phyloP scores from a whole-genome alignment of 2,329 filamentous ascomycete genomes.

The Rosellinia necatrix region DNA sequence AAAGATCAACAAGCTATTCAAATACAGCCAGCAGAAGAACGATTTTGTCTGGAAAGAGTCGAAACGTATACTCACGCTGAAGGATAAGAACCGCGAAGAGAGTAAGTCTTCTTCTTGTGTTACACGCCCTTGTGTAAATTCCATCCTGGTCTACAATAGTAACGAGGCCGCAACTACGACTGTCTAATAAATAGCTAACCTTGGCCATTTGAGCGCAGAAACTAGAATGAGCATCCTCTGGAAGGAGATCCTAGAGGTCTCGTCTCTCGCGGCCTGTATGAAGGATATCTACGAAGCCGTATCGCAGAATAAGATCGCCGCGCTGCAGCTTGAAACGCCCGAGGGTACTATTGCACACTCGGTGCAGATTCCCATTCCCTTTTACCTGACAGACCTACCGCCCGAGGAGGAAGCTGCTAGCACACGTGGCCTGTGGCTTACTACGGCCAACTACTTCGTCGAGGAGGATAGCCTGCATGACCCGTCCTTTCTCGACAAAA shows the following conservation, averaged over 20 bases:
- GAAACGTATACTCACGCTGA: constrained; percentile 78
- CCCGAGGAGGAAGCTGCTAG: constrained; percentile 65
- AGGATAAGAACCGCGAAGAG: constrained; percentile 74
- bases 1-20: constrained; percentile 89
- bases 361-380: constrained; percentile 67
- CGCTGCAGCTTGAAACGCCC: constrained; percentile 72
- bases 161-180: background rate
- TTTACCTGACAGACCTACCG: constrained; percentile 75
- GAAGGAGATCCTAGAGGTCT: constrained; percentile 71
- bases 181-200: constrained; percentile 17
- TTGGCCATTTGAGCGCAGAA: constrained; percentile 43
- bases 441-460: constrained; percentile 78
- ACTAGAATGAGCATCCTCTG: constrained; percentile 69
- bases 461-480: constrained; percentile 71
- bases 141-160: background rate
- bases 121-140: background rate
- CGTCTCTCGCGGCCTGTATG: constrained; percentile 80
- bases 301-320: constrained; percentile 83
- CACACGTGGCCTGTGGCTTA: constrained; percentile 81
- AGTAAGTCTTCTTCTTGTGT: constrained; percentile 45
- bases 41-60: constrained; percentile 93
- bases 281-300: constrained; percentile 82
- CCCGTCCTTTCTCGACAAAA: constrained; percentile 74
- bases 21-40: constrained; percentile 86
- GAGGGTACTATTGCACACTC: constrained; percentile 64